Conservation (phyloP, 345 rosid species). For the Clausena lansium region DNA sequence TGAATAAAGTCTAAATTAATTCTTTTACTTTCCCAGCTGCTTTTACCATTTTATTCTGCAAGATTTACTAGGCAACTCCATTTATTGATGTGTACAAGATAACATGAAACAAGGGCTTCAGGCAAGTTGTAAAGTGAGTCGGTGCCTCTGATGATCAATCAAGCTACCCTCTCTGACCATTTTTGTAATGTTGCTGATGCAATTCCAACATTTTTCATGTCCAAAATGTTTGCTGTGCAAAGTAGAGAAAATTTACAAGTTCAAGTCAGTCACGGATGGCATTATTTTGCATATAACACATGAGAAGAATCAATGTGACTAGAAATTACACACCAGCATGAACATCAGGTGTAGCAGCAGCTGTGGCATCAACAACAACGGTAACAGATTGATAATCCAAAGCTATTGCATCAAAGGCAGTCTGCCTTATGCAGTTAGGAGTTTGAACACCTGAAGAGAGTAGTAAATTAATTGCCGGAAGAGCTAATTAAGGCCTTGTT, state of each 20-base stretch:
- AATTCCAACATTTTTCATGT: conserved; percentile 72
- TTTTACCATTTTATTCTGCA: no score
- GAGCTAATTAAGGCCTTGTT: neutral
- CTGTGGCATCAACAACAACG: conserved; percentile 75
- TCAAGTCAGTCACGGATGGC: neutral
- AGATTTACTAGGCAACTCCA: no score
- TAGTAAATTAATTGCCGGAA: neutral
- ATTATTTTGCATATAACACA: neutral
- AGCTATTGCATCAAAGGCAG: conserved; percentile 79
- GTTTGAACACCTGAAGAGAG: conserved; percentile 65
- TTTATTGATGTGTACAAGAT: no score
- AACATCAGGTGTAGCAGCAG: conserved; percentile 75
- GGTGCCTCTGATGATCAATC: no score
- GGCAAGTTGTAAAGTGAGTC: no score
- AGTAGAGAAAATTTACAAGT: neutral
- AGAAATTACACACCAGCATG: conserved; percentile 47
- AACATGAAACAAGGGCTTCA: no score
- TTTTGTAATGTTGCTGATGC: conserved; percentile 53
- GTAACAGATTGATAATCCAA: conserved; percentile 55
- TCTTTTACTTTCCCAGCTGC: no score
- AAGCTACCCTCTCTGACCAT: conserved; percentile 37
- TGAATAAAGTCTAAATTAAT: no score
- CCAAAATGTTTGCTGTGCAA: conserved; percentile 58
- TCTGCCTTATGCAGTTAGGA: conserved; percentile 80
- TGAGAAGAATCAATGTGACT: neutral